phyloP scores from a whole-genome alignment of 2,329 filamentous ascomycete genomes.

The Trichophyton mentagrophytes region DNA sequence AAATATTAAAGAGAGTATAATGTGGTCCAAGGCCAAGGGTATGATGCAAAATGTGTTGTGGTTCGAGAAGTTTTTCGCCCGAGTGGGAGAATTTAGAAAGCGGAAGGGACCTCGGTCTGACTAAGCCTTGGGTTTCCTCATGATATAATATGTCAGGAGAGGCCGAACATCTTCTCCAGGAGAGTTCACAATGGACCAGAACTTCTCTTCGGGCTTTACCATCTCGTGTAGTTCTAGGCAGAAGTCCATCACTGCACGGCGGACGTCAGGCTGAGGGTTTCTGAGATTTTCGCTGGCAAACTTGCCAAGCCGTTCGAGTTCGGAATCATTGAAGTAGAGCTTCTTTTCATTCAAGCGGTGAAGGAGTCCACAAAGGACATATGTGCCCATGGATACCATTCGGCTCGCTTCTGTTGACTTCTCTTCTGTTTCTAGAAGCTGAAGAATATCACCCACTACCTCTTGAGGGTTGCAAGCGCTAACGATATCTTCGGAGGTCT shows the following conservation, averaged over 20 bases:
- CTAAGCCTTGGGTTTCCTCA: conserved; percentile 9
- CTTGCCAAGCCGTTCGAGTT: conserved; percentile 21
- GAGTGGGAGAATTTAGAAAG: neutral
- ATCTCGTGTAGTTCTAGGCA: conserved; percentile 20
- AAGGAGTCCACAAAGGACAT: conserved; percentile 20
- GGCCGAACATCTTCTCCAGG: conserved; percentile 23
- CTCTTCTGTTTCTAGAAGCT: conserved; percentile 21
- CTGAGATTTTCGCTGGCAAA: conserved; percentile 23
- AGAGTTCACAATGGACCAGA: conserved; percentile 22
- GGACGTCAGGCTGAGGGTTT: conserved; percentile 26
- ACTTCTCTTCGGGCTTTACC: conserved; percentile 18
- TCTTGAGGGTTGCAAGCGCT: conserved; percentile 18
- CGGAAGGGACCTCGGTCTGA: neutral
- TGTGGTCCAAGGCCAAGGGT: neutral
- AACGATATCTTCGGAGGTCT: conserved; percentile 27
- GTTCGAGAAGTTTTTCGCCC: neutral
- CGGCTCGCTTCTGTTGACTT: conserved; percentile 22
- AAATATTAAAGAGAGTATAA: conserved; percentile 1
- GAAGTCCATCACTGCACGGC: conserved; percentile 28
- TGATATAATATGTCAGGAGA: conserved; percentile 28
- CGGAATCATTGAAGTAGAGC: conserved; percentile 11
- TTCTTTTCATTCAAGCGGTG: conserved; percentile 16
- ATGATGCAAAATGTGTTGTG: neutral
- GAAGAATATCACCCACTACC: conserved; percentile 25
- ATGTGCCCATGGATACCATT: conserved; percentile 26